Evolutionary conservation across 2,329 filamentous ascomycete genomes (phyloP), one percentile per base, ranked within the genome.

Genomic region (Apiospora saccharicola): DNA sequence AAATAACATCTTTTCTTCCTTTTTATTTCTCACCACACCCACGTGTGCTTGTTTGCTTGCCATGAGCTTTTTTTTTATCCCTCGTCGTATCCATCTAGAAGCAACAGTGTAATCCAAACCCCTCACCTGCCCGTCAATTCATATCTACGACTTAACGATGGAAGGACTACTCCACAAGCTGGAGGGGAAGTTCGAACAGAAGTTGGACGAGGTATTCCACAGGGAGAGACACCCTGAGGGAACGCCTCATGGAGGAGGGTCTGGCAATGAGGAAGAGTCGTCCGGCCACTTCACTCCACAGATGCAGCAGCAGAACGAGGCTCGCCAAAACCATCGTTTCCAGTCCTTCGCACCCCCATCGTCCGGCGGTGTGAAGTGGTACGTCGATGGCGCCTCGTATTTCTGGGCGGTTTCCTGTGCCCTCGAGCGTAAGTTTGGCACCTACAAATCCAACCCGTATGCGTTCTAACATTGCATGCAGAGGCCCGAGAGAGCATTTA

Each of bases 351-450:
- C 93, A 1, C 90, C 93, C 0, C 88, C 91, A 78, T 89, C 93
- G 26, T 88, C 89, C 44, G 92, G 92, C 72, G 92, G 94, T 78
- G 90, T 90, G 74, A 97, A 97, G 85, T 97, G 94, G 94, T 95
- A 93, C 82, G 93, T 96, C 24, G 94, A 96, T 79, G 94, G 92
- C 8, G 94, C 92, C 79, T 90, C 90, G 12, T 96, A 97, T 80
- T 95, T 97, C 85, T 95, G 91, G 87, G 94, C 95, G 19, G 93
- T 97, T 1, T 94, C 92, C 41, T 86, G 92, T 74, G 94, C 95
- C 1, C 83, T 97, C 69, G 92, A 96, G 83, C 81, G 88, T 89
- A 79, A 79, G 80, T 69, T 41, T 16, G 13, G 12, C 53, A 10
- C 44, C 19, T 46, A n/a, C 51, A 57, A 34, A 19, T 49, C 53